Percentiles rank a stretch among this genome's conserved stretches.
phyloP scores from a whole-genome alignment of 352 stramenopile species.

The Globisporangium solare region DNA sequence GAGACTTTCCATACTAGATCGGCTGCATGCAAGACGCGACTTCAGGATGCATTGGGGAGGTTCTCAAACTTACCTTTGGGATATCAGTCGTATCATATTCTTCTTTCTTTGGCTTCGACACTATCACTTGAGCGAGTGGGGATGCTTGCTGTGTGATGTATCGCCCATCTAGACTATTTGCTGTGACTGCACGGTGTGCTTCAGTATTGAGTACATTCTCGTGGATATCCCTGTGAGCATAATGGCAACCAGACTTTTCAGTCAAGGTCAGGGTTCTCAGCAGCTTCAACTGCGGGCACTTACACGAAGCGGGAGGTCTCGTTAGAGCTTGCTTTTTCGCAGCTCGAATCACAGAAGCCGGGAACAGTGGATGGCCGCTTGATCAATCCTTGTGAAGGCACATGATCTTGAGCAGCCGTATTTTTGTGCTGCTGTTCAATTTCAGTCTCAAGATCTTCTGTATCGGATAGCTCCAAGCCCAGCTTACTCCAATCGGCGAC shows the following conservation, averaged over 20 bases:
- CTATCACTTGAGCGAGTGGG: not conserved
- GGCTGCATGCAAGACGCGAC: not conserved
- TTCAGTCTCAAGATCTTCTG: slow-evolving; percentile 8
- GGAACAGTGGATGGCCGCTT: not conserved
- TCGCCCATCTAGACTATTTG: not conserved
- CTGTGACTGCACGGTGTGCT: not conserved
- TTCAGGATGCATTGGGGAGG: not conserved
- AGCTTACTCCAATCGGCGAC: not conserved
- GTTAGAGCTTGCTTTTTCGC: too few relatives aligned
- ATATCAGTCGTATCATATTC: not conserved
- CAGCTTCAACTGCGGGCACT: too few relatives aligned
- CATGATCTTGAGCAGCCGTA: not conserved
- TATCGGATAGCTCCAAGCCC: slow-evolving; percentile 8
- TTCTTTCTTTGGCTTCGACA: not conserved
- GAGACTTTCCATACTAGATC: not conserved
- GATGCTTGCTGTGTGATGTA: not conserved
- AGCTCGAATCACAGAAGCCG: too few relatives aligned
- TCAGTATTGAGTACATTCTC: too few relatives aligned
- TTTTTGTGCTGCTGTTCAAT: slow-evolving; percentile 1
- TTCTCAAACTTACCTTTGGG: not conserved
- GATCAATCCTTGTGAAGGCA: not conserved
- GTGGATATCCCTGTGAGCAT: too few relatives aligned
- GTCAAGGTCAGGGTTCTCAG: too few relatives aligned
- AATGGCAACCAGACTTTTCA: too few relatives aligned
- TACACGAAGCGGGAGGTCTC: too few relatives aligned